Evolutionary conservation across 306 rosid species (phyloP), one percentile per base, ranked within the genome.

Genomic region (Amphicarpaea edgeworthii): DNA sequence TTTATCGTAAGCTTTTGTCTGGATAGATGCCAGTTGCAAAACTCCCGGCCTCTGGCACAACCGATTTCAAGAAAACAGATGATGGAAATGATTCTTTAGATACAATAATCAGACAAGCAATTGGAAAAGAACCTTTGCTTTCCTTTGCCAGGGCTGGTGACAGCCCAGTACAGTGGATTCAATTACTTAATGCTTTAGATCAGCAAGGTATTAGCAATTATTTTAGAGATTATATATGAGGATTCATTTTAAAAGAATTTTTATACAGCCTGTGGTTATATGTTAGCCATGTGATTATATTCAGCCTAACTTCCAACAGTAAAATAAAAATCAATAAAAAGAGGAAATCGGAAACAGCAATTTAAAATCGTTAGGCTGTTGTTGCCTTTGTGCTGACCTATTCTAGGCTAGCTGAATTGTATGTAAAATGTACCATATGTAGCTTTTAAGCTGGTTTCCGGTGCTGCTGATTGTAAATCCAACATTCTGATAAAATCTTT

Each of bases 161-260:
- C 66, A 83, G 85, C 78, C 90, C 91, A 11, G 93, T 82, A 9
- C 97, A 91, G 73, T 92, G 90, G 97, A 78, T 89, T 72, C 96
- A 95, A n/a, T 78, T 92, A 72, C 93, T 95, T 61, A 88, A 92
- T 57, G 96, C 97, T 72, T 88, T 95, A 72, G 97, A 95, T 79
- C 97, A 85, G 77, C 97, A 87, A 89, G 99, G 99, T 95, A 89
- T 67, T 70, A 16, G 59, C 71, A 53, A 42, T 73, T 28, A 40
- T 45, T 47, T 66, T 54, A 21, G 34, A 28, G 32, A 12, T 32
- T 21, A 12, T 45, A 43, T n/a, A n/a, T n/a, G n/a, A n/a, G n/a
- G n/a, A n/a, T n/a, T n/a, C n/a, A n/a, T n/a, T n/a, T n/a, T n/a
- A n/a, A n/a, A n/a, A n/a, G n/a, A n/a, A n/a, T n/a, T n/a, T n/a